phyloP scores from a whole-genome alignment of 768 basidiomycete genomes.

The Collybia mongolica region DNA sequence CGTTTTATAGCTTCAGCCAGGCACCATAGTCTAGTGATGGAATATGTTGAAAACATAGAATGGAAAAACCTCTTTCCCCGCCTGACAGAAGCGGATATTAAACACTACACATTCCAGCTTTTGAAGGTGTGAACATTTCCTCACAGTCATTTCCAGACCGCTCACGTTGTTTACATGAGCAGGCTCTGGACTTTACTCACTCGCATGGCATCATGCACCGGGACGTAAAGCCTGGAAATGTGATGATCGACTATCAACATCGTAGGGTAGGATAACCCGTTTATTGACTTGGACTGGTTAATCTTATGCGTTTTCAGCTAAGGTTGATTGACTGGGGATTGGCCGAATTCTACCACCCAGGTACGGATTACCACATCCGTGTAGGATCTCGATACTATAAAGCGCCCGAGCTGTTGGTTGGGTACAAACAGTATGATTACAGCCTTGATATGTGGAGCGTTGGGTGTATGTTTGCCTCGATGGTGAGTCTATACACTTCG shows the following conservation, averaged over 20 bases:
- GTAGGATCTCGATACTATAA: conserved; percentile 76
- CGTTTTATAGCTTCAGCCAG: conserved; percentile 40
- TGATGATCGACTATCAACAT: conserved; percentile 70
- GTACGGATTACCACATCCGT: conserved; percentile 68
- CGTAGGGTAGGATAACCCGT: conserved; percentile 40
- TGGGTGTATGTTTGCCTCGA: conserved; percentile 73
- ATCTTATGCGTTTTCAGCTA: conserved; percentile 28
- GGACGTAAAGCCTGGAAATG: conserved; percentile 48
- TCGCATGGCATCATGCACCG: conserved; percentile 74
- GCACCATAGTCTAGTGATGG: conserved; percentile 66
- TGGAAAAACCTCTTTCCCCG: conserved; percentile 59
- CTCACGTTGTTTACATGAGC: not conserved
- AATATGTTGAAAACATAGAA: conserved; percentile 67
- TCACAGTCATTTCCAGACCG: not conserved
- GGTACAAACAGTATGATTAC: conserved; percentile 73
- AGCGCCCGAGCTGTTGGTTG: conserved; percentile 69
- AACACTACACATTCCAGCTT: conserved; percentile 66
- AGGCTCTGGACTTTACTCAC: conserved; percentile 70
- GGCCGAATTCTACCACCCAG: conserved; percentile 74
- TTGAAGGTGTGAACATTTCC: conserved; percentile 38
- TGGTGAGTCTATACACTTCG: conserved; percentile 40
- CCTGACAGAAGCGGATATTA: conserved; percentile 63
- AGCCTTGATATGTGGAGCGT: conserved; percentile 73
- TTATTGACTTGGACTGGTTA: not conserved
- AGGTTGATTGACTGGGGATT: conserved; percentile 75